These are phyloP conservation scores for Moniliophthora roreri DNA, from an alignment of 1,284 basidiomycete species.

Conservation along the genomic window DNA sequence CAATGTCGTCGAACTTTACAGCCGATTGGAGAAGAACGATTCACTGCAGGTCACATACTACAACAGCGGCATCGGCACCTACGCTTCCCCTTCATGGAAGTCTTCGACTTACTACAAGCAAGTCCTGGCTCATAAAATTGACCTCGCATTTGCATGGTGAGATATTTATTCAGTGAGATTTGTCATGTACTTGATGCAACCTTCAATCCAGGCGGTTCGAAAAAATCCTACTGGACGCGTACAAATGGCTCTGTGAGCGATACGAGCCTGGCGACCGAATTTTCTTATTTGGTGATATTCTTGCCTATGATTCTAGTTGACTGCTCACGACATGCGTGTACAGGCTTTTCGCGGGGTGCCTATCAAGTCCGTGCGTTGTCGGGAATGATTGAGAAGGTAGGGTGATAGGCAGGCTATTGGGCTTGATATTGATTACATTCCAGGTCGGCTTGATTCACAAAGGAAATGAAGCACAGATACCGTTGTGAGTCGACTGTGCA, in stretches of 20 bases:
- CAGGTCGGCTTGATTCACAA: slow-evolving; percentile 32
- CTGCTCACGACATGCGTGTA: not conserved
- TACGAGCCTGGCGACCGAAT: slow-evolving; percentile 34
- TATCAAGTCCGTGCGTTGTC: slow-evolving; percentile 31
- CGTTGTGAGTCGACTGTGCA: slow-evolving; percentile 26
- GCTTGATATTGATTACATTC: not conserved
- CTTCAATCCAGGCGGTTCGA: slow-evolving; percentile 32
- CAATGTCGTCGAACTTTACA: slow-evolving; percentile 25
- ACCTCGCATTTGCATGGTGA: slow-evolving; percentile 31
- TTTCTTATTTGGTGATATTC: slow-evolving; percentile 32
- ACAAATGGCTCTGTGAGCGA: slow-evolving; percentile 37
- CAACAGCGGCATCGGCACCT: slow-evolving; percentile 41
- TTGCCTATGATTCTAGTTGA: not conserved
- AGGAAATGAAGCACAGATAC: slow-evolving; percentile 35
- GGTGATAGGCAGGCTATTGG: not conserved
- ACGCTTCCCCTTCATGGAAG: slow-evolving; percentile 28
- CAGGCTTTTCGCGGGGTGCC: slow-evolving; percentile 37
- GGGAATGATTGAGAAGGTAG: slow-evolving; percentile 31
- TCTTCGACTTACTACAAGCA: slow-evolving; percentile 18
- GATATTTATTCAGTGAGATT: not conserved
- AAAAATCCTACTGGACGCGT: slow-evolving; percentile 32
- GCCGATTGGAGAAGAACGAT: slow-evolving; percentile 17
- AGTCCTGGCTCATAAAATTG: slow-evolving; percentile 21
- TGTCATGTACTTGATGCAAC: not conserved
- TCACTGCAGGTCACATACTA: slow-evolving; percentile 33